These are phyloP conservation scores for Metschnikowia cubensis DNA, from an alignment of 805 yeast genomes.

Conservation along the genomic window DNA sequence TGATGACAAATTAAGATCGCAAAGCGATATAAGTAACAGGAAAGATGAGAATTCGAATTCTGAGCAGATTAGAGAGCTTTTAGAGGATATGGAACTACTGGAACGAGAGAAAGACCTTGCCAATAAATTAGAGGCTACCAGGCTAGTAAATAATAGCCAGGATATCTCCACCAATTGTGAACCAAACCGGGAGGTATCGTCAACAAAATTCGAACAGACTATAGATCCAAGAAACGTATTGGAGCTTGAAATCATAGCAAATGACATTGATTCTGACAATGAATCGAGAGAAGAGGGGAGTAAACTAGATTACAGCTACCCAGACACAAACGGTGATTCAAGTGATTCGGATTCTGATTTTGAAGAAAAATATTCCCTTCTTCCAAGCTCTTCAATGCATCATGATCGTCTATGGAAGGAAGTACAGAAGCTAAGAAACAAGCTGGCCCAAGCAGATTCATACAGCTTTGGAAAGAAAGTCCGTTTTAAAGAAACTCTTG, in stretches of 20 bases:
- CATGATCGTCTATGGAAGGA: constrained; percentile 38
- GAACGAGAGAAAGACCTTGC: not conserved
- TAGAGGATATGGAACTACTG: constrained; percentile 33
- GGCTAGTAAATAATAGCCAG: not conserved
- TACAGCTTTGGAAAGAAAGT: constrained; percentile 43
- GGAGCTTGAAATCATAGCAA: constrained; percentile 53
- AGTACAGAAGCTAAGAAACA: constrained; percentile 28
- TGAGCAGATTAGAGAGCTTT: constrained; percentile 26
- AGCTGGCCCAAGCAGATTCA: not conserved
- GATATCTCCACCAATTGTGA: not conserved
- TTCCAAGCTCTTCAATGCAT: constrained; percentile 9
- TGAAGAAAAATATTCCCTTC: constrained; percentile 18
- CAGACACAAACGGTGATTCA: constrained; percentile 36
- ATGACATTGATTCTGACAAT: constrained; percentile 29
- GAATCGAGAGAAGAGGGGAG: not conserved
- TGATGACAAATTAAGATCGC: not conserved
- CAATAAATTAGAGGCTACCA: not conserved
- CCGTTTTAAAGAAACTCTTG: constrained; percentile 47
- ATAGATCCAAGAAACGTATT: constrained; percentile 27
- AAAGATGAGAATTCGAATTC: constrained; percentile 4
- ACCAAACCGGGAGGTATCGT: not conserved
- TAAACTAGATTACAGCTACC: constrained; percentile 10
- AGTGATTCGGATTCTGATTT: constrained; percentile 35
- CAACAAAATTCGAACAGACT: not conserved
- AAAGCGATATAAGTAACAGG: not conserved